Evolutionary conservation across 2,329 filamentous ascomycete species (phyloP).

Genomic region (Colletotrichum somersetense): DNA sequence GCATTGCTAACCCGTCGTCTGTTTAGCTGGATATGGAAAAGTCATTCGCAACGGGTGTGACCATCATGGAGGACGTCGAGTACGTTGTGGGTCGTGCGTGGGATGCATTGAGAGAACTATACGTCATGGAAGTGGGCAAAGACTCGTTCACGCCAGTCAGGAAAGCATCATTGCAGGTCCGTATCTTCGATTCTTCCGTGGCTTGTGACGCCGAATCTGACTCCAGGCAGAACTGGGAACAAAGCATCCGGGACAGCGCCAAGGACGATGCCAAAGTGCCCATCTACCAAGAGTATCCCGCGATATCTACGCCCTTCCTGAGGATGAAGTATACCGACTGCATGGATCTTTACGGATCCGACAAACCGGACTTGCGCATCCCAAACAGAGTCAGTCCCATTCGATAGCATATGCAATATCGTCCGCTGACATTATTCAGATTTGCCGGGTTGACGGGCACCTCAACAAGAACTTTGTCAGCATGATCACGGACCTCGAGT

Average conservation of each 20-base stretch:
- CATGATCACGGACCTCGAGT: slow-evolving; percentile 78
- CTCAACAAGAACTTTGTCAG: slow-evolving; percentile 73
- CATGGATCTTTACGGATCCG: slow-evolving; percentile 85
- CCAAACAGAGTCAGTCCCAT: slow-evolving; percentile 67
- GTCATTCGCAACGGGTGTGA: slow-evolving; percentile 80
- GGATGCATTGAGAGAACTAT: slow-evolving; percentile 59
- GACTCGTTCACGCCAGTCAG: slow-evolving; percentile 48
- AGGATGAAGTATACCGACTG: slow-evolving; percentile 79
- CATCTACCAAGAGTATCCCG: slow-evolving; percentile 44
- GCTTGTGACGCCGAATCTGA: background rate
- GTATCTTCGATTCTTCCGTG: background rate
- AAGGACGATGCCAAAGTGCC: slow-evolving; percentile 26
- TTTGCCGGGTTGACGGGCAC: slow-evolving; percentile 73
- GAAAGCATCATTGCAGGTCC: slow-evolving; percentile 37
- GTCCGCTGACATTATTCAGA: slow-evolving; percentile 58
- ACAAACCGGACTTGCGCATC: slow-evolving; percentile 92
- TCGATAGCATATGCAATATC: background rate
- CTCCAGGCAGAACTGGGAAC: slow-evolving; percentile 25
- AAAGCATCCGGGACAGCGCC: slow-evolving; percentile 33
- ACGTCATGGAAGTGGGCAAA: slow-evolving; percentile 49
- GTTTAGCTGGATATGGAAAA: slow-evolving; percentile 89
- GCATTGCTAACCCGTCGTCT: background rate
- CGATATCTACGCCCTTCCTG: slow-evolving; percentile 59
- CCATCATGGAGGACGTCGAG: slow-evolving; percentile 73
- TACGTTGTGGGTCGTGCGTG: slow-evolving; percentile 68